A percentile compares a stretch with the other conserved stretches of the same genome.
Evolutionary conservation across 192 early-diverging fungal genomes (phyloP).

Genomic region (Phlyctochytrium bullatum): DNA sequence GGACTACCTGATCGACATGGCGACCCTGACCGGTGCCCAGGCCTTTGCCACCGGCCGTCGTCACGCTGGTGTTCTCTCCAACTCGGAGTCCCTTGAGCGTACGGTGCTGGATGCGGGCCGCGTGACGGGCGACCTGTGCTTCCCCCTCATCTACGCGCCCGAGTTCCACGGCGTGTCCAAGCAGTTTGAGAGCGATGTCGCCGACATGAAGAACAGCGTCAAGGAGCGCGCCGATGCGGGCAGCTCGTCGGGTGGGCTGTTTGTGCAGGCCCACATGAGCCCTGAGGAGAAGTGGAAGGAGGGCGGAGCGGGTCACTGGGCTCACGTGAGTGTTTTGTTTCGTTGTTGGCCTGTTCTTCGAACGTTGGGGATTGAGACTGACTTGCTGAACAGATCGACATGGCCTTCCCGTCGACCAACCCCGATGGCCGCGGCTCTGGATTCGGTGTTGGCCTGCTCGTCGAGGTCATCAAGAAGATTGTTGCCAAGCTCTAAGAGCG

Average conservation of each 20-base stretch:
- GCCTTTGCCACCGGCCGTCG: constrained; percentile 45
- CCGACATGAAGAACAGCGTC: constrained; percentile 53
- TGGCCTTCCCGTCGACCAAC: constrained; percentile 26
- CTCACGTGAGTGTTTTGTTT: constrained; percentile 5
- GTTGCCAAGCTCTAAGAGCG: constrained; percentile 12
- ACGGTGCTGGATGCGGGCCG: constrained; percentile 34
- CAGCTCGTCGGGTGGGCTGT: constrained; percentile 9
- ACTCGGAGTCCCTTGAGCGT: constrained; percentile 36
- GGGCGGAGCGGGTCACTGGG: constrained; percentile 18
- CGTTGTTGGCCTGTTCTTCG: background rate
- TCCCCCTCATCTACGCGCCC: constrained; percentile 35
- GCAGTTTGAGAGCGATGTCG: constrained; percentile 31
- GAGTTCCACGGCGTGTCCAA: constrained; percentile 24
- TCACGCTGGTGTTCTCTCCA: constrained; percentile 46
- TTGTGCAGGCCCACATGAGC: constrained; percentile 17
- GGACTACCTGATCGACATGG: constrained; percentile 50
- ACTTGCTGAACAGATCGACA: constrained; percentile 13
- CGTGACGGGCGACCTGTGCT: constrained; percentile 37
- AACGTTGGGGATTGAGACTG: background rate
- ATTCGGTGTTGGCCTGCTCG: constrained; percentile 19
- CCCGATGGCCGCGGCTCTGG: constrained; percentile 18
- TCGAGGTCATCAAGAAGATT: background rate
- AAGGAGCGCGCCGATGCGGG: constrained; percentile 29
- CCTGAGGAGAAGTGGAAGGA: constrained; percentile 24
- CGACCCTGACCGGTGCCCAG: constrained; percentile 56